Conservation (phyloP, 148 eudicot species). For the Chenopodium album region DNA sequence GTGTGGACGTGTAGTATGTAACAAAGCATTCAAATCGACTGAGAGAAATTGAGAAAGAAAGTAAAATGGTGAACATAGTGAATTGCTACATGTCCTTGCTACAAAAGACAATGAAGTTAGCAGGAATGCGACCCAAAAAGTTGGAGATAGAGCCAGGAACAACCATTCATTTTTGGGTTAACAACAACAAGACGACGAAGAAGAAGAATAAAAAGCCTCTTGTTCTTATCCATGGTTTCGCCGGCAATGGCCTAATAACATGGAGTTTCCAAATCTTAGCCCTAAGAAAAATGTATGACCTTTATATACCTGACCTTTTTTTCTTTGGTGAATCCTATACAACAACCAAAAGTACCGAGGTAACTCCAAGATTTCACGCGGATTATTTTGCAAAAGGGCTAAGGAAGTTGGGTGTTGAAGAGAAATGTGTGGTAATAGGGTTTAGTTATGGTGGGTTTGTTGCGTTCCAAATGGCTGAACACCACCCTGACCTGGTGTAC, state of each 20-base stretch:
- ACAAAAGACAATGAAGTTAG: constrained; percentile 28
- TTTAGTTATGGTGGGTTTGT: constrained; percentile 63
- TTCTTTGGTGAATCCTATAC: constrained; percentile 48
- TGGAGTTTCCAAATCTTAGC: constrained; percentile 44
- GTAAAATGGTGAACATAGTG: constrained; percentile 37
- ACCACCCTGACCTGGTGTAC: constrained; percentile 46
- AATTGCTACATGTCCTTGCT: constrained; percentile 21
- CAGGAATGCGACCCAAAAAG: constrained; percentile 30
- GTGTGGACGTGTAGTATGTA: too few species aligned
- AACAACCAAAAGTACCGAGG: constrained; percentile 13
- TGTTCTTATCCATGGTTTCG: constrained; percentile 47
- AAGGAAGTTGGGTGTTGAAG: constrained; percentile 40
- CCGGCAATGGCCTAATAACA: constrained; percentile 38
- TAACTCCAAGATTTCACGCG: constrained; percentile 44
- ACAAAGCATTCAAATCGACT: too few species aligned
- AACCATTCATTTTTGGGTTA: constrained; percentile 43
- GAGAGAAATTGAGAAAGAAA: not conserved
- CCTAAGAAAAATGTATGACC: constrained; percentile 27
- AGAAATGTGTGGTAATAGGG: constrained; percentile 52
- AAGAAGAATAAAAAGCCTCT: constrained; percentile 22
- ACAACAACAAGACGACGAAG: not conserved
- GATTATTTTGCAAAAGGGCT: constrained; percentile 48
- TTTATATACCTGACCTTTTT: constrained; percentile 53
- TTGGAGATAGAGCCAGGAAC: constrained; percentile 49
- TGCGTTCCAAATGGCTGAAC: constrained; percentile 48